These are phyloP conservation scores for Athelia sp. DNA, from an alignment of 1,284 basidiomycete species.

Conservation along the genomic window DNA sequence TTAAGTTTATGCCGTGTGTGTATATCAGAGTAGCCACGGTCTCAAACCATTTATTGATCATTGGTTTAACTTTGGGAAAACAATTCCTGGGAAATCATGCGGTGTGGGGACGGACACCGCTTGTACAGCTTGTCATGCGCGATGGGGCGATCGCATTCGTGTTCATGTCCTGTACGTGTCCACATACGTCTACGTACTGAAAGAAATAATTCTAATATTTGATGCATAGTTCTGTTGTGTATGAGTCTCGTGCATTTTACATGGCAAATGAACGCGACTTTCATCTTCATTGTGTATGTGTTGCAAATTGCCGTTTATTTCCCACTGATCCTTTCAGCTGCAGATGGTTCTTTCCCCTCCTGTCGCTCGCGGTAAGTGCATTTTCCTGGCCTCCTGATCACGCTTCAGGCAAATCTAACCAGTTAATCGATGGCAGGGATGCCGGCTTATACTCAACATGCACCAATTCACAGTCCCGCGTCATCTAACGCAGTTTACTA, in stretches of 20 bases:
- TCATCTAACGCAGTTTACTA: no score
- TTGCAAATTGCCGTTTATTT: not conserved
- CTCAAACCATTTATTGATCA: no score
- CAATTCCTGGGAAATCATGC: not conserved
- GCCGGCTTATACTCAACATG: slow-evolving; percentile 25
- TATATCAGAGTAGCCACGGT: no score
- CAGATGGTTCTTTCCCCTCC: slow-evolving; percentile 8
- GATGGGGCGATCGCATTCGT: slow-evolving; percentile 13
- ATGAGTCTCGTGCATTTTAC: slow-evolving; percentile 17
- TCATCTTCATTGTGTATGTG: not conserved
- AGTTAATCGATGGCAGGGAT: slow-evolving; percentile 14
- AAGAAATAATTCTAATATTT: not conserved
- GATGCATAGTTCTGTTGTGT: slow-evolving; percentile 14
- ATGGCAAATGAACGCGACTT: slow-evolving; percentile 18
- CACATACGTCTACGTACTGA: not conserved
- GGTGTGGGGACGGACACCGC: slow-evolving; percentile 6
- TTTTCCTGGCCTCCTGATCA: not conserved
- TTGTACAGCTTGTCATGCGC: slow-evolving; percentile 9
- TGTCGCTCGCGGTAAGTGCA: slow-evolving; percentile 17
- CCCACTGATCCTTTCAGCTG: not conserved
- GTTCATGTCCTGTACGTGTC: slow-evolving; percentile 8
- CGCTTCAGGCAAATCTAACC: not conserved
- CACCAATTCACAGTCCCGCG: slow-evolving; percentile 13
- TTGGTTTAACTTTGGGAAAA: not conserved
- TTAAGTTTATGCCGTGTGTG: no score